Conservation (phyloP, 2,329 filamentous ascomycete genomes). For the Dryadomyces quercivorus region DNA sequence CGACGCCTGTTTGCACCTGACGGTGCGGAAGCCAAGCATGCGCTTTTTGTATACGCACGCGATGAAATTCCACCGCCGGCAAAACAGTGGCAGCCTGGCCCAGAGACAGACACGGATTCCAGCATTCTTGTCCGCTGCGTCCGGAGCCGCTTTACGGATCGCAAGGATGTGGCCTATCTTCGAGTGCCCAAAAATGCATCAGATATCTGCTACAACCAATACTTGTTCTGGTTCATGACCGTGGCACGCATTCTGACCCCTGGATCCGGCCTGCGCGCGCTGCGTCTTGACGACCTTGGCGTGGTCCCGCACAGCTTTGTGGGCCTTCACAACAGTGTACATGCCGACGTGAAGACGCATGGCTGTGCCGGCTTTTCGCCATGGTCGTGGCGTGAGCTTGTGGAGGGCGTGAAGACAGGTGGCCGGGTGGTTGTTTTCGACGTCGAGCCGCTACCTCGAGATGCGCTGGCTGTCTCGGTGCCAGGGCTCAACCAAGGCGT, state of each 20-base stretch:
- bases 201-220: conserved; percentile 3
- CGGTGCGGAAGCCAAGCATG: background rate
- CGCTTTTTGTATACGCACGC: conserved; percentile 4
- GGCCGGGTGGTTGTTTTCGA: background rate
- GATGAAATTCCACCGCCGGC: background rate
- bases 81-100: background rate
- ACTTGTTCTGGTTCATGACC: conserved; percentile 1
- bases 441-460: background rate
- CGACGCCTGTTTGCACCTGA: background rate
- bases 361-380: conserved; percentile 2
- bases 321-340: background rate
- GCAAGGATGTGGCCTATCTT: conserved; percentile 7
- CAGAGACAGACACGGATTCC: background rate
- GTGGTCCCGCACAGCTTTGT: background rate
- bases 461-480: background rate
- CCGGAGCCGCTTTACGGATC: background rate
- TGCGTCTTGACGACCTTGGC: conserved; percentile 1
- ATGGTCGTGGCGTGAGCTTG: background rate
- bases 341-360: background rate
- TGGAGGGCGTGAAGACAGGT: background rate
- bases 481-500: background rate
- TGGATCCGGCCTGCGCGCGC: conserved; percentile 5
- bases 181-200: background rate
- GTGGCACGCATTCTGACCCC: conserved; percentile 9
- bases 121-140: conserved; percentile 2